phyloP scores from a whole-genome alignment of 148 eudicot genomes.

The Vaccinium vitisidaea region DNA sequence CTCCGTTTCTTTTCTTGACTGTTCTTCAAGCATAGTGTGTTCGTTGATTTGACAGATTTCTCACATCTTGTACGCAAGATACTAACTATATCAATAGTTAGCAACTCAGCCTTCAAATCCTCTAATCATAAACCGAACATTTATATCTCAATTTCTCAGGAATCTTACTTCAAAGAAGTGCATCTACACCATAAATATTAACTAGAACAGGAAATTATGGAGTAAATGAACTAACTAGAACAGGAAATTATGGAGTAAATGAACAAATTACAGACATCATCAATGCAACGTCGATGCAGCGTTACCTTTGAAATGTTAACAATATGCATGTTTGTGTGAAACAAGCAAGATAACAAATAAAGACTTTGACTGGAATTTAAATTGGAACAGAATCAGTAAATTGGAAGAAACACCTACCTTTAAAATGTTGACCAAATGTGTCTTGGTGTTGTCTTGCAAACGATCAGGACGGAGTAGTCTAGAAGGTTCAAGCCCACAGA shows the following conservation, averaged over 20 bases:
- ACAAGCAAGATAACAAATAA: background rate
- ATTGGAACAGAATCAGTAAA: background rate
- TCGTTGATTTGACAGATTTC: too few species aligned
- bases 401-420: constrained; percentile 39
- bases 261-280: background rate
- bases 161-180: background rate
- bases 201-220: background rate
- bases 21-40: too few species aligned
- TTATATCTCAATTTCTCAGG: background rate
- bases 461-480: constrained; percentile 60
- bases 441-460: constrained; percentile 53
- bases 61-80: background rate
- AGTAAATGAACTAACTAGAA: background rate
- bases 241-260: background rate
- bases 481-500: constrained; percentile 73
- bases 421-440: constrained; percentile 53
- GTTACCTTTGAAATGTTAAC: constrained; percentile 49
- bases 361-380: background rate
- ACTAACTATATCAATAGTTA: background rate
- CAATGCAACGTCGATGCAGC: background rate
- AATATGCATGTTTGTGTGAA: constrained; percentile 33
- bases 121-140: background rate
- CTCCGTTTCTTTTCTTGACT: too few species aligned
- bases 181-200: background rate
- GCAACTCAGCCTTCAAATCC: background rate